These are phyloP conservation scores for Tulasnella sp. DNA, from an alignment of 768 basidiomycete species.

Conservation along the genomic window DNA sequence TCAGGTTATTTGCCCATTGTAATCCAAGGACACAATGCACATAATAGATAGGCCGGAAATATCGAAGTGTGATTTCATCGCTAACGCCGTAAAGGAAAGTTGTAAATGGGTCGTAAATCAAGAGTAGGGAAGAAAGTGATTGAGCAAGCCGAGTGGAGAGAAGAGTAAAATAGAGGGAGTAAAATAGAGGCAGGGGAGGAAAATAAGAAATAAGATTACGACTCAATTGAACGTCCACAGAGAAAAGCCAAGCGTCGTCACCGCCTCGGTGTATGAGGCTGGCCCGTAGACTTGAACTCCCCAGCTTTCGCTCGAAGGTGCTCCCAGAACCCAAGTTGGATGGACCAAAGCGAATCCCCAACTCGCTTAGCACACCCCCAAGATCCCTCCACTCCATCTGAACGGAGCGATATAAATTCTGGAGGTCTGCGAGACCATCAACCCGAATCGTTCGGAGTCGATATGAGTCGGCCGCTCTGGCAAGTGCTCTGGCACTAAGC, in stretches of 20 bases:
- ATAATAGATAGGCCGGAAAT: too few relatives aligned
- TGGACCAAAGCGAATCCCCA: background rate
- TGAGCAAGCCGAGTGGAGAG: background rate
- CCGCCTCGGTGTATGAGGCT: background rate
- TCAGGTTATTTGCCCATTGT: too few relatives aligned
- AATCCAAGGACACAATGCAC: too few relatives aligned
- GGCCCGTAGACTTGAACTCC: background rate
- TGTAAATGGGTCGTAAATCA: background rate
- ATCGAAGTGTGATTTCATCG: background rate
- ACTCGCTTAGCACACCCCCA: slow-evolving; percentile 4
- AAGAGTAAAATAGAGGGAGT: background rate
- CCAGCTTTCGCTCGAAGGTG: slow-evolving; percentile 7
- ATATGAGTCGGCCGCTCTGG: slow-evolving; percentile 22
- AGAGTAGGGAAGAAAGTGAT: background rate
- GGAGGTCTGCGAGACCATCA: background rate
- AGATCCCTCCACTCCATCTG: slow-evolving; percentile 20
- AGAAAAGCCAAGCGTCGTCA: background rate
- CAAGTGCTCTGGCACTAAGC: slow-evolving; percentile 7
- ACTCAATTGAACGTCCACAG: background rate
- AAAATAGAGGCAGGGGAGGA: background rate
- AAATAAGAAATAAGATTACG: background rate
- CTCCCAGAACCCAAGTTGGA: slow-evolving; percentile 2
- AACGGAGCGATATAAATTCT: background rate
- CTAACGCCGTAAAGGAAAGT: background rate
- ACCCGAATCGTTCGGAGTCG: background rate